Percentiles rank a stretch among this genome's conserved stretches.
Evolutionary conservation across 2,329 filamentous ascomycete species (phyloP).

Genomic region (Ascomycota sp.): DNA sequence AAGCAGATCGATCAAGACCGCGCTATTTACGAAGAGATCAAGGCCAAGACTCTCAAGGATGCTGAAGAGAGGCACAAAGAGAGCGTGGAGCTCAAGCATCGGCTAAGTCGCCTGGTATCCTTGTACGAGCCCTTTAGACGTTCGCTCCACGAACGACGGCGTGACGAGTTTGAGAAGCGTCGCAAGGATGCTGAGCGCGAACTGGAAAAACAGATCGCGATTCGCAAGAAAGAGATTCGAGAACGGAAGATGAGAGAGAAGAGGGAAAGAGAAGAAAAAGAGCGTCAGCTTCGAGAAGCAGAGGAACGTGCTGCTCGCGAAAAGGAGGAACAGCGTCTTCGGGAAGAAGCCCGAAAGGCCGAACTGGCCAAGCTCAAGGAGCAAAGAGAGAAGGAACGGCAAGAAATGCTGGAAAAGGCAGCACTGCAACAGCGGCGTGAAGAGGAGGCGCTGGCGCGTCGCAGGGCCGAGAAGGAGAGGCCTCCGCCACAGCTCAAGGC

Average conservation of each 20-base stretch:
- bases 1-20: slow-evolving; percentile 60
- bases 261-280: slow-evolving; percentile 66
- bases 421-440: slow-evolving; percentile 62
- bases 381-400: slow-evolving; percentile 42
- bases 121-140: slow-evolving; percentile 68
- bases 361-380: slow-evolving; percentile 48
- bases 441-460: slow-evolving; percentile 67
- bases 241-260: slow-evolving; percentile 70
- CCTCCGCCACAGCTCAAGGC: slow-evolving; percentile 5
- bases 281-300: slow-evolving; percentile 59
- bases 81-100: slow-evolving; percentile 82
- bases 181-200: slow-evolving; percentile 82
- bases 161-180: slow-evolving; percentile 89
- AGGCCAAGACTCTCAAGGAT: slow-evolving; percentile 57
- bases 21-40: slow-evolving; percentile 61
- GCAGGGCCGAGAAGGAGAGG: slow-evolving; percentile 43
- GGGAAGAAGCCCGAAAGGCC: slow-evolving; percentile 61
- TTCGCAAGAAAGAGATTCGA: slow-evolving; percentile 71
- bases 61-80: slow-evolving; percentile 78
- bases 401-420: slow-evolving; percentile 45
- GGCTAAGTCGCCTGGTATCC: slow-evolving; percentile 68
- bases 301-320: slow-evolving; percentile 66
- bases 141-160: slow-evolving; percentile 66
- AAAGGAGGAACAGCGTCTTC: slow-evolving; percentile 64
- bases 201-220: slow-evolving; percentile 75